Conservation (phyloP, 1,139 yeast species). For the Hemisphaericaspora subhashii region DNA sequence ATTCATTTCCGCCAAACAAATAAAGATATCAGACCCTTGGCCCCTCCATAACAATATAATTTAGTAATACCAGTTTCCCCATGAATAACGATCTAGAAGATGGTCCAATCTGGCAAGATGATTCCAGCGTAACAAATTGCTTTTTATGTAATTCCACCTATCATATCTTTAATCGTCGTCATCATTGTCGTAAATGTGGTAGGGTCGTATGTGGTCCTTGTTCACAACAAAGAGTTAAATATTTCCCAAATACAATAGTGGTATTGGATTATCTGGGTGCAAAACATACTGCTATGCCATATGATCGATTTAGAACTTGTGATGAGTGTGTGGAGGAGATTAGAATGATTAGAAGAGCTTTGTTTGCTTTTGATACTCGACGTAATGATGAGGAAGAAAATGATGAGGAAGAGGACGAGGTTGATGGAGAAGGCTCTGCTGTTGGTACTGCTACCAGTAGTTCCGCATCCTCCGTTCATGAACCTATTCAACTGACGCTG, state of each 20-base stretch:
- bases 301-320: conserved; percentile 60
- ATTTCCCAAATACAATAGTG: conserved; percentile 41
- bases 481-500: conserved; percentile 1
- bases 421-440: conserved; percentile 1
- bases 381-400: conserved; percentile 1
- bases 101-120: conserved; percentile 78
- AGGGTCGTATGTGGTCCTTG: conserved; percentile 70
- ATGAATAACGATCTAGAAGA: conserved; percentile 4
- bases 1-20: no score
- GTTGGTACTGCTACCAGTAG: background rate
- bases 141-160: conserved; percentile 58
- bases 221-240: conserved; percentile 47
- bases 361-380: conserved; percentile 20
- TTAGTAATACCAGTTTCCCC: no score
- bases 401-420: background rate
- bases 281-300: conserved; percentile 25
- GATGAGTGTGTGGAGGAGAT: conserved; percentile 68
- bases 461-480: background rate
- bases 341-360: conserved; percentile 52
- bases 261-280: conserved; percentile 26
- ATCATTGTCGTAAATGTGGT: conserved; percentile 91
- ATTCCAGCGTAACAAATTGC: conserved; percentile 60
- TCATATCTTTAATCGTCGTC: conserved; percentile 73
- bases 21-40: no score
- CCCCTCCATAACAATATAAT: background rate